Conservation (phyloP, 164 flowering plant genomes). For the Santalum album region DNA sequence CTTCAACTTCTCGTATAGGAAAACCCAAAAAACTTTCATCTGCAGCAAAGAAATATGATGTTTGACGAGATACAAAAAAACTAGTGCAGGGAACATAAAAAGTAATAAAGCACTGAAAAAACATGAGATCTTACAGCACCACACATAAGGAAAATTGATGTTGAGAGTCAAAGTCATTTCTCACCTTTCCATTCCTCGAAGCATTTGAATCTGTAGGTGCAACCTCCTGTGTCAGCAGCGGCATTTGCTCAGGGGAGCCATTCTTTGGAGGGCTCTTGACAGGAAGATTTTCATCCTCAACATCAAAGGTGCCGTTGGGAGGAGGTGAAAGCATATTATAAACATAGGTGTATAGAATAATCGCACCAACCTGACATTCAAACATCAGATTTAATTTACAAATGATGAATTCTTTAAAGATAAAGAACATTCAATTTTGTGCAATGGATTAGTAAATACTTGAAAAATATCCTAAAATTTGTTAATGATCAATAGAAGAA, state of each 20-base stretch:
- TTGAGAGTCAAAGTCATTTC: too few species aligned
- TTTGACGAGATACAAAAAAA: too few species aligned
- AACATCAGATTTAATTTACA: slow-evolving; percentile 5
- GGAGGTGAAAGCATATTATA: slow-evolving; percentile 94
- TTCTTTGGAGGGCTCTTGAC: slow-evolving; percentile 33
- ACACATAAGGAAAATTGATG: neutral
- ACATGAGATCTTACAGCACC: too few species aligned
- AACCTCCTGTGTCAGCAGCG: slow-evolving; percentile 44
- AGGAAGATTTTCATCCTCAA: slow-evolving; percentile 45
- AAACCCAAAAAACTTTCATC: slow-evolving; percentile 36
- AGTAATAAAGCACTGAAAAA: too few species aligned
- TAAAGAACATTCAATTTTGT: neutral
- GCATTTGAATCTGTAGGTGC: slow-evolving; percentile 17
- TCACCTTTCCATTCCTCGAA: slow-evolving; percentile 43
- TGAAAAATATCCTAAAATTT: too few species aligned
- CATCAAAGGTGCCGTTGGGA: slow-evolving; percentile 71
- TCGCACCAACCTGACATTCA: slow-evolving; percentile 78
- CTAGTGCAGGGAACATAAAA: too few species aligned
- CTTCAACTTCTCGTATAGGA: slow-evolving; percentile 70
- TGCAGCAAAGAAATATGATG: slow-evolving; percentile 26
- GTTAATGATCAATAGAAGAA: too few species aligned
- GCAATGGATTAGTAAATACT: neutral
- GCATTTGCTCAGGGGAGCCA: slow-evolving; percentile 51
- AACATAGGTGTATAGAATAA: slow-evolving; percentile 84
- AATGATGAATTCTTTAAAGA: neutral